Conservation (phyloP, 345 rosid genomes). For the Sapria himalayana region DNA sequence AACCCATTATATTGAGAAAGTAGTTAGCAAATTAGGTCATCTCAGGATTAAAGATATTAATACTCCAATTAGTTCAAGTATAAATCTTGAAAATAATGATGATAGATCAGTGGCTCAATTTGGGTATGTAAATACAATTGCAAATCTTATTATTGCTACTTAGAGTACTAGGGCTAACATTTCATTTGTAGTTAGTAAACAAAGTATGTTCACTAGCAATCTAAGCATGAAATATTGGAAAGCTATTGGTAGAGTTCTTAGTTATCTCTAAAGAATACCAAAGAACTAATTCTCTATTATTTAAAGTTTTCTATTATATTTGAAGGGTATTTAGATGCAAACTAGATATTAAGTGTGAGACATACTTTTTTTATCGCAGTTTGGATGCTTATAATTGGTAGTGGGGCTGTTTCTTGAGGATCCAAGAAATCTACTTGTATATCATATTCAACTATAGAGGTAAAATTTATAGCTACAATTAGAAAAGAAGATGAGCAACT, state of each 20-base stretch:
- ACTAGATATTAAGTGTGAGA: neutral
- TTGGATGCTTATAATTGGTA: neutral
- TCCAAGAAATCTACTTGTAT: slow-evolving; percentile 1
- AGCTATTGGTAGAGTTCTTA: neutral
- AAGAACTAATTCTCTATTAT: neutral
- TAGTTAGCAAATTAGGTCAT: neutral
- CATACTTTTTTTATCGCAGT: neutral
- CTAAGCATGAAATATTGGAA: neutral
- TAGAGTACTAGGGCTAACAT: neutral
- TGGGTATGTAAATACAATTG: neutral
- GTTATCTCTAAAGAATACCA: neutral
- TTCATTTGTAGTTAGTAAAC: neutral
- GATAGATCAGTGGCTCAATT: neutral
- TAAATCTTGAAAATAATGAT: neutral
- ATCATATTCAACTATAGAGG: neutral
- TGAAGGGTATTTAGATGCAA: slow-evolving; percentile 1
- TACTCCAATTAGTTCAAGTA: neutral
- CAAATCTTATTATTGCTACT: neutral
- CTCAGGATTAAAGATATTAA: neutral
- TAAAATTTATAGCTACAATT: neutral
- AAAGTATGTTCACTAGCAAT: neutral
- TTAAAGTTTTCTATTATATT: neutral
- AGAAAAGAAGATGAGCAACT: neutral
- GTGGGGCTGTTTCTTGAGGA: neutral
- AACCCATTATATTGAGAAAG: neutral